Evolutionary conservation across 2,329 filamentous ascomycete genomes (phyloP).

Genomic region (Botrytis galanthina): DNA sequence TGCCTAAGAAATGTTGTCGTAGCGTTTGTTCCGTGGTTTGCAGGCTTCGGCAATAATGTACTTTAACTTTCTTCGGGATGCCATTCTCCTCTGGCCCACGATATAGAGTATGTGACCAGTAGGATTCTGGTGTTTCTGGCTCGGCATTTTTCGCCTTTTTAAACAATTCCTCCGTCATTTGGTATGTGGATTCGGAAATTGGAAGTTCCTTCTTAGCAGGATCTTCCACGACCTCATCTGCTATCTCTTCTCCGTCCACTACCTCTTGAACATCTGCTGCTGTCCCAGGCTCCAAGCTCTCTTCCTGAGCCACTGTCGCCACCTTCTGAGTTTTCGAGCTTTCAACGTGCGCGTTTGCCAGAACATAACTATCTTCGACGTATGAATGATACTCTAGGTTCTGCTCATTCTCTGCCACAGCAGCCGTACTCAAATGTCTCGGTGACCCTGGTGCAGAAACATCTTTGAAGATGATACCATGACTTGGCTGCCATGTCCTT

Average conservation of each 20-base stretch:
- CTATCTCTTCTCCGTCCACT: not conserved
- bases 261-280: not conserved
- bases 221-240: conserved; percentile 23
- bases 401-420: conserved; percentile 23
- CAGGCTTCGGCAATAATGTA: conserved; percentile 74
- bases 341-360: conserved; percentile 21
- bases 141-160: conserved; percentile 48
- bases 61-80: conserved; percentile 54
- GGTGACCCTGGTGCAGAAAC: conserved; percentile 19
- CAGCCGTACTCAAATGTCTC: conserved; percentile 28
- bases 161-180: conserved; percentile 49
- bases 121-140: conserved; percentile 49
- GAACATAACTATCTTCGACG: conserved; percentile 29
- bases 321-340: not conserved
- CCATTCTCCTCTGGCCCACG: conserved; percentile 46
- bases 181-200: conserved; percentile 44
- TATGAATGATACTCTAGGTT: conserved; percentile 27
- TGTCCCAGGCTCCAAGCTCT: not conserved
- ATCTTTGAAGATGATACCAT: conserved; percentile 42
- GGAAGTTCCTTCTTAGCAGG: conserved; percentile 39
- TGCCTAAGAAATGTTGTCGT: conserved; percentile 59
- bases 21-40: conserved; percentile 65
- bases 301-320: not conserved
- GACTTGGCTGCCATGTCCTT: conserved; percentile 42
- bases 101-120: conserved; percentile 70